Conservation (phyloP, 2,329 filamentous ascomycete species). For the Colletotrichum cordylinicola region DNA sequence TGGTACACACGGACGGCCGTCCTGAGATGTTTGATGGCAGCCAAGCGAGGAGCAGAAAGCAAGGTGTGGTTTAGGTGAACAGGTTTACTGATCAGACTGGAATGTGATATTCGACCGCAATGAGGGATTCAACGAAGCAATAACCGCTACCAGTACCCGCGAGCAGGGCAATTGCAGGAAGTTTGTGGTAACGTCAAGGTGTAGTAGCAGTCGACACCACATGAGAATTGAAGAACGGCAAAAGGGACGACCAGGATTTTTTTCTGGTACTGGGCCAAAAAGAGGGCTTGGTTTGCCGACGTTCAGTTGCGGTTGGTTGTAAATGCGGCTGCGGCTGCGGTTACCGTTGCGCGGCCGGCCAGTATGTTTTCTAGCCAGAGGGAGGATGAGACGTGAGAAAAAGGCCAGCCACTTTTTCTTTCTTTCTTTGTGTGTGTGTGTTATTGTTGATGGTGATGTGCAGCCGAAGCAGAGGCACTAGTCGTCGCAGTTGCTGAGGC, state of each 20-base stretch:
- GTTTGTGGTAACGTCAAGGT: background rate
- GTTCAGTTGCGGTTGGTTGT: constrained; percentile 1
- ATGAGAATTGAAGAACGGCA: background rate
- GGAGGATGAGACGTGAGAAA: background rate
- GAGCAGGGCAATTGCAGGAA: background rate
- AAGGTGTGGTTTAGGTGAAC: background rate
- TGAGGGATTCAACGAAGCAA: background rate
- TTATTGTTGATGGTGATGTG: background rate
- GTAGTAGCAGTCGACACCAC: background rate
- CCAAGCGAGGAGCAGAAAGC: background rate
- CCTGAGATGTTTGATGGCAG: background rate
- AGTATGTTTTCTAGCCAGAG: background rate
- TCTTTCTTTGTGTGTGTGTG: constrained; percentile 12
- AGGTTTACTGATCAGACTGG: background rate
- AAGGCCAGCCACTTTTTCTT: background rate
- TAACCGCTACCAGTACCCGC: background rate
- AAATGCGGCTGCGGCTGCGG: constrained; percentile 8
- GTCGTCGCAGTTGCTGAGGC: constrained; percentile 1
- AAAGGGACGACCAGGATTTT: background rate
- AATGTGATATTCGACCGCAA: background rate
- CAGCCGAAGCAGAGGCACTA: background rate
- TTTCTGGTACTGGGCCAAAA: background rate
- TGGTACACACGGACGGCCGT: background rate
- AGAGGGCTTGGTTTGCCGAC: background rate
- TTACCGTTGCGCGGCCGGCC: constrained; percentile 9